Evolutionary conservation across 2,329 filamentous ascomycete species (phyloP).

Genomic region (Sclerotinia nivalis): DNA sequence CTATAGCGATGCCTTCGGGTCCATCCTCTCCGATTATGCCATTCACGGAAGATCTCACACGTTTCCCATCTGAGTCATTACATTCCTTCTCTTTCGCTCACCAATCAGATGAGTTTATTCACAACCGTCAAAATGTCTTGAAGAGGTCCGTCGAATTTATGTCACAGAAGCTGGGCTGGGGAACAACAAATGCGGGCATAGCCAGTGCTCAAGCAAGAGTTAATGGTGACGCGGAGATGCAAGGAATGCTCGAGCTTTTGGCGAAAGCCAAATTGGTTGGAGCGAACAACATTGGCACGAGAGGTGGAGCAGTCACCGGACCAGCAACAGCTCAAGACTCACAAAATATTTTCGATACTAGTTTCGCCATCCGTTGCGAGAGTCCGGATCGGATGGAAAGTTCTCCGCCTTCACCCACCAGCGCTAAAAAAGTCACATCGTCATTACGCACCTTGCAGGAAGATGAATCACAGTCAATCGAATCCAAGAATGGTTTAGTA

Average conservation of each 20-base stretch:
- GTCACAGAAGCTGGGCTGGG: slow-evolving; percentile 79
- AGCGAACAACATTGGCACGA: slow-evolving; percentile 57
- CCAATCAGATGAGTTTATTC: slow-evolving; percentile 87
- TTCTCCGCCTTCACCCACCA: slow-evolving; percentile 33
- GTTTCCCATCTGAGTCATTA: slow-evolving; percentile 92
- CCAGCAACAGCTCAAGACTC: slow-evolving; percentile 67
- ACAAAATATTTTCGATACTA: slow-evolving; percentile 82
- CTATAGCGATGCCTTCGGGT: slow-evolving; percentile 47
- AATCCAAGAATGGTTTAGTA: slow-evolving; percentile 27
- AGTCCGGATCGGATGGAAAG: slow-evolving; percentile 50
- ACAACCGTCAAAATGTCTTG: slow-evolving; percentile 88
- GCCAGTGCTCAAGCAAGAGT: slow-evolving; percentile 81
- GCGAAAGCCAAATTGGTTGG: slow-evolving; percentile 78
- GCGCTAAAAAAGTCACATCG: slow-evolving; percentile 27
- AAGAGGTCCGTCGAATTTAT: slow-evolving; percentile 96
- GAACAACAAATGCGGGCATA: slow-evolving; percentile 69
- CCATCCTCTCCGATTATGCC: slow-evolving; percentile 68
- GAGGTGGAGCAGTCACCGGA: slow-evolving; percentile 71
- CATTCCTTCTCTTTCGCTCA: slow-evolving; percentile 98
- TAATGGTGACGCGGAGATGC: slow-evolving; percentile 80
- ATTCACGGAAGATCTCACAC: slow-evolving; percentile 83
- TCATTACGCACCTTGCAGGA: slow-evolving; percentile 23
- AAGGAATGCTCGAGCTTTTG: slow-evolving; percentile 87
- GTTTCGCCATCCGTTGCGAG: slow-evolving; percentile 62
- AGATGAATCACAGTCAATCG: slow-evolving; percentile 30